Base-by-base conservation (phyloP, 1,139 yeast genomes). In the Yamadazyma taylorii region DNA sequence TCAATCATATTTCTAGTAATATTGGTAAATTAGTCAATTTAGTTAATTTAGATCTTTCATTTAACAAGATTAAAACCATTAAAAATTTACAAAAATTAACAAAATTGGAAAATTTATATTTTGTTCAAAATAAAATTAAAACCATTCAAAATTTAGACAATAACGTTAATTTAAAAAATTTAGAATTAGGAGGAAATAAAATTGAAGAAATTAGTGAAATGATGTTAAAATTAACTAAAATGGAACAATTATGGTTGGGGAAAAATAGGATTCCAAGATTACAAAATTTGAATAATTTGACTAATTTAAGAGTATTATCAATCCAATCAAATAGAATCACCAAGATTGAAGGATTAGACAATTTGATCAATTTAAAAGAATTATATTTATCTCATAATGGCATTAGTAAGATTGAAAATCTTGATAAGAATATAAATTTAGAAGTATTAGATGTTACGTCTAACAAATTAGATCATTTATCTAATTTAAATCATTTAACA, bases 121-220 rank as follows among this genome's bases (percentile, higher is more conserved):
- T 92, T 60, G 96, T 94, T 30, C 97, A 92, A 56, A 94, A 94
- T 60, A 86, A 80, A 55, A 88, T 94, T 34, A 63, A 75, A 21
- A 82, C 76, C 41, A 88, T 94, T 46, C 81, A 79, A 44, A 82
- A 83, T 48, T 53, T 94, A 36, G 79, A 75, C 10, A 69, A 73
- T 2, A 68, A 90, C 41, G 63, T 61, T 1, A 69, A 76, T n/a
- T 60, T 92, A 48, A 75, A 66, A 37, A 86, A 85, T 50, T 67
- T 92, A 42, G 99, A 94, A 58, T 68, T 94, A 30, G 99, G 98
- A 8, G 98, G 97, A 22, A 94, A 94, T 61, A 75, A 80, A 46
- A 78, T 94, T 37, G 76, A 78, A 34, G 64, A 64, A 38, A 84
- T 94, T 38, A 72, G 69, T 27, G 81, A 81, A 44, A 75, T 74